Base-by-base conservation (phyloP, 371 early-diverging fungal genomes). In the Mucor racemosus region DNA sequence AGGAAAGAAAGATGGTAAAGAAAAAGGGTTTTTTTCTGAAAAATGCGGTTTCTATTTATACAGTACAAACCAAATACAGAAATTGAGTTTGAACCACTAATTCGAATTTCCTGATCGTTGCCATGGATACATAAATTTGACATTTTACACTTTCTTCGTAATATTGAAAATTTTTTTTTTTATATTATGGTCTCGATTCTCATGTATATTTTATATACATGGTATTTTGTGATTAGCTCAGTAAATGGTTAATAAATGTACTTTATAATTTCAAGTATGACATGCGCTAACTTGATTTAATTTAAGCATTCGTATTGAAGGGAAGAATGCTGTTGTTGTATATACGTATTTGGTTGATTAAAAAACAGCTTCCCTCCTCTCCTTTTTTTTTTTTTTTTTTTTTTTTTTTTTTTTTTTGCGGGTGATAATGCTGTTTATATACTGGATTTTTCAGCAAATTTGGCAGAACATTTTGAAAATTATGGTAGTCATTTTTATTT, bases 271-370 rank as follows among this genome's bases (percentile, higher is more conserved):
- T 31, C 26, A 14, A 53, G 53, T 53, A 31, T 21, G 53, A 53
- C 53, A 53, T 53, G 31, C 26, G 13, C 53, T 53, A 53, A 31
- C 53, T 53, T 50, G 50, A 26, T 50, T 50, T 44, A 44, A 44
- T 44, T 44, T 53, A 31, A 53, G 53, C 53, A 53, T 53, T 31
- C 31, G 31, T 31, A 7, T 53, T 31, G 53, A n/a, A n/a, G 11
- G 26, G 26, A 53, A 31, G 53, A 31, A 26, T 53, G 53, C 53
- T 26, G 26, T 9, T 38, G 38, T 38, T 38, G 26, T 46, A 7
- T 19, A 19, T 10, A 9, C 9, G 9, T 48, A 50, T 13, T 8
- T 31, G 31, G 53, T 14, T 53, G 53, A 26, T 50, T 50, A 9
- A 50, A 50, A 21, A 26, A 17, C 46, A 46, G 46, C 46, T 6